A percentile compares a stretch with the other conserved stretches of the same genome.
These are phyloP conservation scores for Neurospora tetraspora DNA, from an alignment of 495 filamentous ascomycete species.

Conservation along the genomic window DNA sequence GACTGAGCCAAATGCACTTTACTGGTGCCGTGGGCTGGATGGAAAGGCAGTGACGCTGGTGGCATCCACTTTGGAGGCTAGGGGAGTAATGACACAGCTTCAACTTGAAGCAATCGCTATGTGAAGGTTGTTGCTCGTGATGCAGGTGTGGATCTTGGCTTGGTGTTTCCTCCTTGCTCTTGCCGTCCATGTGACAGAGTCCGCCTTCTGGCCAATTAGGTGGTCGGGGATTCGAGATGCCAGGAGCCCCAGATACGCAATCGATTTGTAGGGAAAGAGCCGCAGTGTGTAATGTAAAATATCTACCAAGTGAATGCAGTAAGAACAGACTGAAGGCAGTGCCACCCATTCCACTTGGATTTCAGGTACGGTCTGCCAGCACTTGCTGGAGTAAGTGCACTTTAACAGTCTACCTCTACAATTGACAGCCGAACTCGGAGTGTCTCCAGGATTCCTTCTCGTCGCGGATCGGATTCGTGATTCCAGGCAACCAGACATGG, in stretches of 20 bases:
- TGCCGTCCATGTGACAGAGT: neutral
- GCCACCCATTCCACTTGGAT: neutral
- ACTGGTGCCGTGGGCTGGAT: neutral
- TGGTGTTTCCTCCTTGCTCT: neutral
- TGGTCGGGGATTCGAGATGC: neutral
- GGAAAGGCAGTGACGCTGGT: neutral
- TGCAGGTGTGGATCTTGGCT: neutral
- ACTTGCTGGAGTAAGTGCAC: neutral
- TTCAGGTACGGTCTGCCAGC: neutral
- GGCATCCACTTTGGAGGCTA: neutral
- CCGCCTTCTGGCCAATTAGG: neutral
- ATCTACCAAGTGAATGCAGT: neutral
- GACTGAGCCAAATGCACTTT: neutral
- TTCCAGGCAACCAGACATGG: neutral
- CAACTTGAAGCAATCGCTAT: neutral
- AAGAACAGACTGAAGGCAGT: neutral
- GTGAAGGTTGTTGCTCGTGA: neutral
- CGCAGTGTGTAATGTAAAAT: neutral
- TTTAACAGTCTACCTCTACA: neutral
- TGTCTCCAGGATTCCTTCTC: neutral
- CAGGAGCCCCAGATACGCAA: neutral
- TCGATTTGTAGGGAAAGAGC: neutral
- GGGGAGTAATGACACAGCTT: neutral
- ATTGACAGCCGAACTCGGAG: neutral
- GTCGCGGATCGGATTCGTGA: neutral